A percentile compares a stretch with the other conserved stretches of the same genome.
Conservation (phyloP, 768 basidiomycete species). For the Dacryopinax spathularia region DNA sequence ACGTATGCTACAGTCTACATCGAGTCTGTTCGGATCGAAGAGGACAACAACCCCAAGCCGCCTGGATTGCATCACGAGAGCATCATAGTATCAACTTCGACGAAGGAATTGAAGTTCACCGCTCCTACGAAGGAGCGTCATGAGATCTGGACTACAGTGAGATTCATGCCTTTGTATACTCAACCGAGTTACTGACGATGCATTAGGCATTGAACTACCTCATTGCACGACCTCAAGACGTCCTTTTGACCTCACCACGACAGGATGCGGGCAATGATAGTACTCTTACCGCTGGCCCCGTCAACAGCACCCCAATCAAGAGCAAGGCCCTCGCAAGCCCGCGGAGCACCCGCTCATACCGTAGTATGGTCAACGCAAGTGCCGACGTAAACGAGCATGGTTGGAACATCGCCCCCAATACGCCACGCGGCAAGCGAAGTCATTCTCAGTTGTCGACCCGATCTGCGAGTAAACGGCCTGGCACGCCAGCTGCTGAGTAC, state of each 20-base stretch:
- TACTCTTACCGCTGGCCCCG: constrained; percentile 23
- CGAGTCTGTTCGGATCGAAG: constrained; percentile 77
- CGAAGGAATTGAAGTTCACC: constrained; percentile 98
- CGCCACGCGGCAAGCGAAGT: constrained; percentile 63
- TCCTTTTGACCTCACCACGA: constrained; percentile 14
- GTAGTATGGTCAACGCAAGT: constrained; percentile 47
- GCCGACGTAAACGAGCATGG: constrained; percentile 37
- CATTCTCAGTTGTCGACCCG: constrained; percentile 67
- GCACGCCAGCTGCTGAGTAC: constrained; percentile 86
- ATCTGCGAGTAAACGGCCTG: constrained; percentile 69
- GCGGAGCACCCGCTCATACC: constrained; percentile 39
- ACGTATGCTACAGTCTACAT: constrained; percentile 57
- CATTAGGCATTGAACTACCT: constrained; percentile 80
- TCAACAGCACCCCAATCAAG: constrained; percentile 10
- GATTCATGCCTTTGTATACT: constrained; percentile 18
- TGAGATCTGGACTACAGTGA: constrained; percentile 91
- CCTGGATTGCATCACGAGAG: constrained; percentile 87
- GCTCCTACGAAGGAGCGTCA: constrained; percentile 89
- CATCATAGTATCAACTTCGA: constrained; percentile 80
- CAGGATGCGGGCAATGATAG: constrained; percentile 11
- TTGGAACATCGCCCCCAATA: constrained; percentile 42
- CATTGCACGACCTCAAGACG: constrained; percentile 50
- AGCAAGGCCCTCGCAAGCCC: constrained; percentile 40
- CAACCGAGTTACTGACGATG: constrained; percentile 10
- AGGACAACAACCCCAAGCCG: constrained; percentile 92